Percentiles rank a stretch among this genome's conserved stretches.
phyloP scores from a whole-genome alignment of 352 stramenopile species.

The Globisporangium parvum region DNA sequence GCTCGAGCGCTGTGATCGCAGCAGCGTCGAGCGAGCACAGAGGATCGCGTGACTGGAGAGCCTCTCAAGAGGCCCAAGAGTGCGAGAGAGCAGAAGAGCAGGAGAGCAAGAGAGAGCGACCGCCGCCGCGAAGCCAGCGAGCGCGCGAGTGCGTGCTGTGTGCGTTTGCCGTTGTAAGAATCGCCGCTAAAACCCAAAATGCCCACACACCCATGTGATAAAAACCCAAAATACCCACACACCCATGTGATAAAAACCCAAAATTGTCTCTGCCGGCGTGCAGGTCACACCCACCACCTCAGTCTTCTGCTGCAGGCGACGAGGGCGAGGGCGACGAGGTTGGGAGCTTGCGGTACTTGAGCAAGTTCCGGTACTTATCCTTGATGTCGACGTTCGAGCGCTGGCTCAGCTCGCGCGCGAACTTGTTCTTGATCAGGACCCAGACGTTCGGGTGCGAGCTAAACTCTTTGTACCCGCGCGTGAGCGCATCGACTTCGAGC shows the following conservation, averaged over 20 bases:
- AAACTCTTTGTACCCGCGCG: slow-evolving; percentile 54
- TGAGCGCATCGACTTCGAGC: slow-evolving; percentile 48
- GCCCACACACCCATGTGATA: too few species aligned
- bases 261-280: not conserved
- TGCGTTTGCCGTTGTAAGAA: not conserved
- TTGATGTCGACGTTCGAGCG: slow-evolving; percentile 77
- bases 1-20: not conserved
- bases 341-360: slow-evolving; percentile 35
- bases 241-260: not conserved
- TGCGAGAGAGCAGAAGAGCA: slow-evolving; percentile 3
- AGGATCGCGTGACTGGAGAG: not conserved
- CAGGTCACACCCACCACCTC: too few species aligned
- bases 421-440: slow-evolving; percentile 64
- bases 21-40: not conserved
- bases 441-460: slow-evolving; percentile 45
- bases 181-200: too few species aligned
- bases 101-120: not conserved
- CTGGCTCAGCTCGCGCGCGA: slow-evolving; percentile 30
- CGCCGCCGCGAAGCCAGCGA: not conserved
- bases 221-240: too few species aligned
- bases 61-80: not conserved
- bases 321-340: not conserved
- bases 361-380: slow-evolving; percentile 80
- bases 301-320: not conserved
- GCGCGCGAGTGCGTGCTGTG: slow-evolving; percentile 2